Conservation (phyloP, 163 green algal genomes). For the Picocystis sp. region DNA sequence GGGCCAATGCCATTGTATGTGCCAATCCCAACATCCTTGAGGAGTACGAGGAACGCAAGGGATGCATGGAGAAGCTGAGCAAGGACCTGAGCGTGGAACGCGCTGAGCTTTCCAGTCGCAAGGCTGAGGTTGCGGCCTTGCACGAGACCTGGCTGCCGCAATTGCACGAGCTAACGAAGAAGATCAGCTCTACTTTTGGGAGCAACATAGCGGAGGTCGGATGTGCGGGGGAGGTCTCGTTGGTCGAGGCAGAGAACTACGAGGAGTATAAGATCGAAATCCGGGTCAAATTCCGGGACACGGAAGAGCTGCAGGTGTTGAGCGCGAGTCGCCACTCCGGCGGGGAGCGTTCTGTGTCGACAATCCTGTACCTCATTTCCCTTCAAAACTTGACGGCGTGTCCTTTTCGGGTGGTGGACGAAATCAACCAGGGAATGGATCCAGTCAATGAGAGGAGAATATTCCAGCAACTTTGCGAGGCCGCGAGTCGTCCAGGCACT, state of each 20-base stretch:
- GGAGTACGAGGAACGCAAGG: constrained; percentile 31
- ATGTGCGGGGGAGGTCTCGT: constrained; percentile 14
- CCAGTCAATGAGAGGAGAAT: constrained; percentile 89
- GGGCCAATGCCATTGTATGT: constrained; percentile 30
- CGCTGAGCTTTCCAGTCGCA: constrained; percentile 4
- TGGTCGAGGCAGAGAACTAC: constrained; percentile 40
- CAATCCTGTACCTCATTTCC: constrained; percentile 91
- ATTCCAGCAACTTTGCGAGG: constrained; percentile 64
- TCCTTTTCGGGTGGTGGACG: constrained; percentile 95
- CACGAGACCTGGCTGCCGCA: constrained; percentile 58
- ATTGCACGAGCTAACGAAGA: constrained; percentile 42
- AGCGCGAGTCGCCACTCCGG: constrained; percentile 25
- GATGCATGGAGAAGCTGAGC: constrained; percentile 15
- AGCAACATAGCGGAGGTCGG: constrained; percentile 60
- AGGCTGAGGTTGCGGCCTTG: constrained; percentile 7
- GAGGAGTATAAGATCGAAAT: constrained; percentile 74
- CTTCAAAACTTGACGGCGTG: constrained; percentile 74
- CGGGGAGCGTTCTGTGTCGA: constrained; percentile 83
- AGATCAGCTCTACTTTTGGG: constrained; percentile 57
- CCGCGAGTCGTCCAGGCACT: constrained; percentile 26
- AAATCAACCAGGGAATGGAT: constrained; percentile 98
- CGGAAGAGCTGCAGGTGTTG: constrained; percentile 57
- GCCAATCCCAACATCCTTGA: constrained; percentile 48
- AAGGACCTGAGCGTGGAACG: constrained; percentile 13
- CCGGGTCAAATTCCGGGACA: constrained; percentile 74